These are phyloP conservation scores for Aspergillus caelatus DNA, from an alignment of 2,329 filamentous ascomycete genomes.

Conservation along the genomic window DNA sequence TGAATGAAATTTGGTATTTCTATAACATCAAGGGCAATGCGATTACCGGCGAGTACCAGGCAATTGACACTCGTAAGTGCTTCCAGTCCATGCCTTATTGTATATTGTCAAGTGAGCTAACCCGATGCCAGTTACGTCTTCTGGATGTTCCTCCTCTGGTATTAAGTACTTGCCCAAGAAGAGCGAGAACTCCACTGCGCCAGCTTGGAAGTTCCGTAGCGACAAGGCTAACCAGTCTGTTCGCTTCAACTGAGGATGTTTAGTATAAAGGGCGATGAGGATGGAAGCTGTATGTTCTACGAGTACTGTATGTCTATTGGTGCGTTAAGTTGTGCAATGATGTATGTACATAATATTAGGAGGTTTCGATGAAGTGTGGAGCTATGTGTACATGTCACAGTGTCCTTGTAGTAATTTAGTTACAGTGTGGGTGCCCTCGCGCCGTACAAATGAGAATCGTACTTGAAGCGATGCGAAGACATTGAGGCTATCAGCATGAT, in stretches of 20 bases:
- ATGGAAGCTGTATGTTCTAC: not conserved
- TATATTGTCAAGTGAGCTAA: not conserved
- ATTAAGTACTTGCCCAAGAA: constrained; percentile 68
- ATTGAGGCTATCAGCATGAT: not conserved
- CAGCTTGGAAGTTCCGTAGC: not conserved
- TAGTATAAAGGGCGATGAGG: not conserved
- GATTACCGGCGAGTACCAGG: constrained; percentile 63
- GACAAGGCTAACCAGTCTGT: not conserved
- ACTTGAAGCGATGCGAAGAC: not conserved
- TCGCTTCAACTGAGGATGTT: not conserved
- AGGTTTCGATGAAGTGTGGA: not conserved
- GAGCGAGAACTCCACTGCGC: constrained; percentile 2
- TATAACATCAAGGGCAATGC: constrained; percentile 58
- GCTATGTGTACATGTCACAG: not conserved
- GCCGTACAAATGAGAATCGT: not conserved
- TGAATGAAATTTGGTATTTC: constrained; percentile 61
- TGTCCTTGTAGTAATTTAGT: not conserved
- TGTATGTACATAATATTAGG: not conserved
- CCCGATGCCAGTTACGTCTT: constrained; percentile 37
- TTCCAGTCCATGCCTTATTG: not conserved
- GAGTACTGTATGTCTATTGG: not conserved
- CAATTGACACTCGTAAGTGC: constrained; percentile 52
- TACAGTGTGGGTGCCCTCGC: not conserved
- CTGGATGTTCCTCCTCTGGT: constrained; percentile 63
- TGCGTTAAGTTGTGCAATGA: not conserved